Conservation (phyloP, 495 filamentous ascomycete species). For the Annulohypoxylon stygium region DNA sequence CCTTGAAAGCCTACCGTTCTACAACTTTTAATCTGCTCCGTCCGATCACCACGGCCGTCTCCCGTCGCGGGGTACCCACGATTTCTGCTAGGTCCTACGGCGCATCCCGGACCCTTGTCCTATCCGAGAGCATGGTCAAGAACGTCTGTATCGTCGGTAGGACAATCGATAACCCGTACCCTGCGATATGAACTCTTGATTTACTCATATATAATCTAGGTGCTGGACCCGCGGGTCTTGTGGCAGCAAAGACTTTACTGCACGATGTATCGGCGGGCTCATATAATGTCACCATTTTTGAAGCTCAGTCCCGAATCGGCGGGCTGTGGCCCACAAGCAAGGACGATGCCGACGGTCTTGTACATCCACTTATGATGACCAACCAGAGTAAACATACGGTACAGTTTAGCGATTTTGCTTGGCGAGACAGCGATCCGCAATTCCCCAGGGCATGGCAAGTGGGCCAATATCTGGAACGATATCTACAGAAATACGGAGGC, state of each 20-base stretch:
- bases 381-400: conserved; percentile 86
- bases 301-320: conserved; percentile 72
- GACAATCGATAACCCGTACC: conserved; percentile 1
- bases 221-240: conserved; percentile 84
- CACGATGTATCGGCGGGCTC: conserved; percentile 66
- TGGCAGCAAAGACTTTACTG: conserved; percentile 83
- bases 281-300: conserved; percentile 79
- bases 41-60: conserved; percentile 14
- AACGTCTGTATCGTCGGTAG: conserved; percentile 43
- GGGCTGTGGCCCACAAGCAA: conserved; percentile 77
- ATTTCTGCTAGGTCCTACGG: conserved; percentile 22
- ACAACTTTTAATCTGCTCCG: not conserved
- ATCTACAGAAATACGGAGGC: conserved; percentile 67
- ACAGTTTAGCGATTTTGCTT: conserved; percentile 82
- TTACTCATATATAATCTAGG: conserved; percentile 60
- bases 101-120: conserved; percentile 24
- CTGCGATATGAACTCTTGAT: not conserved
- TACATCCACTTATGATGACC: conserved; percentile 78
- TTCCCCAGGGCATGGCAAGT: conserved; percentile 83
- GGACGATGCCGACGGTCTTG: conserved; percentile 58
- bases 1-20: not conserved
- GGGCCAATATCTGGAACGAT: conserved; percentile 77
- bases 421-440: conserved; percentile 67
- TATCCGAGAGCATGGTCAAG: conserved; percentile 33
- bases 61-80: conserved; percentile 12